Evolutionary conservation across 2,329 filamentous ascomycete genomes (phyloP).

Genomic region (Fusarium begoniae): DNA sequence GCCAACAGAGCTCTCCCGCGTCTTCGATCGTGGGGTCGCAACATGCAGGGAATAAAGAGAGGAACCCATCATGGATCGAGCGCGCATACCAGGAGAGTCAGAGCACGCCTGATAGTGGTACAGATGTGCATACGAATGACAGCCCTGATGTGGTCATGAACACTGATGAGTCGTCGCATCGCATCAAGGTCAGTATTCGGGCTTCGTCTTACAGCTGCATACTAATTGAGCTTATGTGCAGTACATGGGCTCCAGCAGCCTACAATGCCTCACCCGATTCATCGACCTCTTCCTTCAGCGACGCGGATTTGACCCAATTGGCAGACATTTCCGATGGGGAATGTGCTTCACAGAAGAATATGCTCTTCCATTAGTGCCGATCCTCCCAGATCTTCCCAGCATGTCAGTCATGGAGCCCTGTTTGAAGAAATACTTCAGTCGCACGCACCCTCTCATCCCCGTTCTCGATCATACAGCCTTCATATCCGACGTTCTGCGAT

Average conservation of each 20-base stretch:
- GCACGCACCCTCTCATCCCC: constrained; percentile 32
- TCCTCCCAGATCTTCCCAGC: constrained; percentile 23
- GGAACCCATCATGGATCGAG: constrained; percentile 32
- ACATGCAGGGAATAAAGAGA: constrained; percentile 17
- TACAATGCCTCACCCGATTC: constrained; percentile 32
- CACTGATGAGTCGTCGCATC: constrained; percentile 35
- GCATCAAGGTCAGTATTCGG: constrained; percentile 25
- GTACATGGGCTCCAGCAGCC: constrained; percentile 37
- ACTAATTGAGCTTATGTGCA: constrained; percentile 2
- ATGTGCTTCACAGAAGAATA: constrained; percentile 37
- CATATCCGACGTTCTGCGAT: constrained; percentile 24
- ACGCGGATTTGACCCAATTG: constrained; percentile 31
- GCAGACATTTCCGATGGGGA: constrained; percentile 32
- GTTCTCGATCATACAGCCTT: constrained; percentile 25
- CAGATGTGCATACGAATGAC: constrained; percentile 23
- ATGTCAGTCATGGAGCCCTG: constrained; percentile 32
- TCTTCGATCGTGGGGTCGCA: constrained; percentile 27
- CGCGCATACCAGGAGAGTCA: constrained; percentile 30
- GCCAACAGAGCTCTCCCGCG: constrained; percentile 31
- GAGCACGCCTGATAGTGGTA: constrained; percentile 16
- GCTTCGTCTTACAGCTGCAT: neutral
- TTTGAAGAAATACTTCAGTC: constrained; percentile 32
- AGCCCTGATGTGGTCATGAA: constrained; percentile 35
- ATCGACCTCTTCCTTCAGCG: constrained; percentile 31
- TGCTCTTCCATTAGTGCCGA: constrained; percentile 14